Percentiles rank a stretch among this genome's conserved stretches.
Evolutionary conservation across 176 grass and related monocot genomes (phyloP).

Genomic region (Triticum aestivum): DNA sequence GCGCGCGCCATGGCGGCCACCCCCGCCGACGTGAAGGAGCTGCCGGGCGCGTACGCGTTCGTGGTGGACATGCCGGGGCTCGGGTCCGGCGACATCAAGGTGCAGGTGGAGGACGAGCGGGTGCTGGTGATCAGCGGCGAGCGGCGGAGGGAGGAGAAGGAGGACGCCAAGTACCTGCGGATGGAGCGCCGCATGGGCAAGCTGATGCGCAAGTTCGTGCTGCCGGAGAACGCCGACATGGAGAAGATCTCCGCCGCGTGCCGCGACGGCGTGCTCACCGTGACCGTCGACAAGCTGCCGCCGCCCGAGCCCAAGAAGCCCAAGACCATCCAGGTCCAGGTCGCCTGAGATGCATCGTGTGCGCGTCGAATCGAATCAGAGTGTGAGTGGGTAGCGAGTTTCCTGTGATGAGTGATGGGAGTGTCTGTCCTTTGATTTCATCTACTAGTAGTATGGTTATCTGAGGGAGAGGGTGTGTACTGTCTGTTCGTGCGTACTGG

Average conservation of each 20-base stretch:
- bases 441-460: too few relatives aligned
- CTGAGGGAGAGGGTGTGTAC: not conserved
- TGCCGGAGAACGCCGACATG: constrained; percentile 63
- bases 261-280: constrained; percentile 69
- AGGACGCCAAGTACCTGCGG: constrained; percentile 67
- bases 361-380: too few relatives aligned
- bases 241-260: constrained; percentile 61
- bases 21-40: constrained; percentile 80
- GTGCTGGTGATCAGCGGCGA: constrained; percentile 76
- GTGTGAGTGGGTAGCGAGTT: too few relatives aligned
- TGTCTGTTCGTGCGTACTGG: not conserved
- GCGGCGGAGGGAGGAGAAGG: constrained; percentile 66
- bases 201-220: constrained; percentile 80
- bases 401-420: too few relatives aligned
- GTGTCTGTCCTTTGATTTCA: too few relatives aligned
- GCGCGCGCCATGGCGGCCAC: constrained; percentile 79
- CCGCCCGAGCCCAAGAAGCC: constrained; percentile 88
- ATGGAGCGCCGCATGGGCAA: constrained; percentile 87
- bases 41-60: constrained; percentile 40
- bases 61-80: constrained; percentile 89
- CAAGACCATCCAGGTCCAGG: constrained; percentile 64
- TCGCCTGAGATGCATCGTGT: too few relatives aligned
- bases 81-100: constrained; percentile 68
- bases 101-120: constrained; percentile 76
- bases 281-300: constrained; percentile 61